phyloP scores from a whole-genome alignment of 2,329 filamentous ascomycete species.

The Lizonia empirigonia region DNA sequence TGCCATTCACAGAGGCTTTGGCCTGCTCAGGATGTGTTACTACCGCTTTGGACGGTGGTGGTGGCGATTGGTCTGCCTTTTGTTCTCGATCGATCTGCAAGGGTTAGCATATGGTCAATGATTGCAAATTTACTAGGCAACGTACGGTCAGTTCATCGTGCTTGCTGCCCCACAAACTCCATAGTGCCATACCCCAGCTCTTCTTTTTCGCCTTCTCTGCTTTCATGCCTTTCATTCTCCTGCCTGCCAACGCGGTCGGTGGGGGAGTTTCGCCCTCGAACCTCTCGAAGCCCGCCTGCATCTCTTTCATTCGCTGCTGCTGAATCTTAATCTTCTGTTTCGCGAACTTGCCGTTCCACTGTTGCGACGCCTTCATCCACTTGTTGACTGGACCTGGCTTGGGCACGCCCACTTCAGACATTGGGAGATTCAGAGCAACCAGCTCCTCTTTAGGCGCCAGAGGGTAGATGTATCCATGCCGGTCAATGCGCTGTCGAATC shows the following conservation, averaged over 20 bases:
- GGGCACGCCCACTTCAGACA: slow-evolving; percentile 73
- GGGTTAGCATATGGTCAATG: not conserved
- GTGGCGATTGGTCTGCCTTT: slow-evolving; percentile 32
- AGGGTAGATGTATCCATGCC: slow-evolving; percentile 74
- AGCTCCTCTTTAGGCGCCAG: slow-evolving; percentile 70
- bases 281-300: slow-evolving; percentile 71
- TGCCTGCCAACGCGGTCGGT: slow-evolving; percentile 78
- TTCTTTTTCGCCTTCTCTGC: slow-evolving; percentile 63
- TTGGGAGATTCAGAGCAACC: slow-evolving; percentile 67
- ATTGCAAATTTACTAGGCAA: not conserved
- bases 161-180: slow-evolving; percentile 86
- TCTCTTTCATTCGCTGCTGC: slow-evolving; percentile 73
- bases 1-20: slow-evolving; percentile 43
- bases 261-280: slow-evolving; percentile 79
- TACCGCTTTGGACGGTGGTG: slow-evolving; percentile 3
- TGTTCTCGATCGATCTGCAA: slow-evolving; percentile 43
- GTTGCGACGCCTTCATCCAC: slow-evolving; percentile 76
- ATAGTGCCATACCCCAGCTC: slow-evolving; percentile 79
- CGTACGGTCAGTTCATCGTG: slow-evolving; percentile 78
- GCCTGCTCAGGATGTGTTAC: slow-evolving; percentile 23
- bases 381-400: slow-evolving; percentile 80
- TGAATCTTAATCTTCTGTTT: slow-evolving; percentile 73
- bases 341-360: slow-evolving; percentile 76
- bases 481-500: slow-evolving; percentile 86
- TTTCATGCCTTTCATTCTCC: slow-evolving; percentile 60